Base-by-base conservation (phyloP, 2,329 filamentous ascomycete genomes). In the Aspergillus quadricinctus region DNA sequence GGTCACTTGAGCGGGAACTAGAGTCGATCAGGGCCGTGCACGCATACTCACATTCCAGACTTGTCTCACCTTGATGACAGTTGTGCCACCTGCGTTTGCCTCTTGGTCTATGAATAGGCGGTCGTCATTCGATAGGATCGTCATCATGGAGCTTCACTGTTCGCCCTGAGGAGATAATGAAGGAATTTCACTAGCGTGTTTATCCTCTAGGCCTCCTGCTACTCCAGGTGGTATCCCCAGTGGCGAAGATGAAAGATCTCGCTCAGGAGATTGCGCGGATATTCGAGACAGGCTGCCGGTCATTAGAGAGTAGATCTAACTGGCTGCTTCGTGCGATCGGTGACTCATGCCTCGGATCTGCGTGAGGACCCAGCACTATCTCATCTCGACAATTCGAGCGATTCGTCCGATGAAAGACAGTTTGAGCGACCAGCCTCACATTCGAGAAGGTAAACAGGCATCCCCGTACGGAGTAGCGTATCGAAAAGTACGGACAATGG, bases 1-100 rank as follows among this genome's bases (percentile, higher is more conserved):
- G 61, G 66, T 68, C 67, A 69, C 61, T 66, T 68, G 67, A 64
- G 61, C 61, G 58, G 62, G 58, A 60, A 60, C 61, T 64, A 62
- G 54, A 31, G 62, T 52, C 59, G 64, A 67, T 66, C 63, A 60
- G 66, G 66, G 40, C 67, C 67, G 66, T 69, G 66, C 66, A 61
- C 58, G 28, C 50, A 54, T 49, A 56, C 17, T 2, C 11, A 54
- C 52, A 49, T 59, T 58, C 53, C 37, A 61, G 54, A 25, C 14
- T 23, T 23, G 43, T 23, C 43, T 23, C 43, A 23, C 19, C 11
- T 21, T 27, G 19, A 14, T 23, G 31, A 37, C 14, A 17, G 14
- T 7, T 37, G 31, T 37, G 31, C 31, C 3, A 37, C 31, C 31
- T 17, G 14, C 31, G 14, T 37, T 37, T 37, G 31, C 31, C 31